phyloP scores from a whole-genome alignment of 345 rosid genomes.

The Citrus reticulata region DNA sequence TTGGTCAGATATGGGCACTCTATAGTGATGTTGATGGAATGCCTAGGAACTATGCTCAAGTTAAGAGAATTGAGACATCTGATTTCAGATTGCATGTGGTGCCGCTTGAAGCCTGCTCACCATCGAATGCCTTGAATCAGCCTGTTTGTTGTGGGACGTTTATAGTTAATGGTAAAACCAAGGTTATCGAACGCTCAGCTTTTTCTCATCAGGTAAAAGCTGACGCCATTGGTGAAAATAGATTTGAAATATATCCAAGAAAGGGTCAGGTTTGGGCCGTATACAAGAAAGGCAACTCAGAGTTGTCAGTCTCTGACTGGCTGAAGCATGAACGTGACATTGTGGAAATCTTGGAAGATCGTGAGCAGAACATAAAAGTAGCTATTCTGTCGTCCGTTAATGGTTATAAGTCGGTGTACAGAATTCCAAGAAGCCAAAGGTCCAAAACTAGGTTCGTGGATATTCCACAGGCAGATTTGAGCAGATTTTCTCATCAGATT shows the following conservation, averaged over 20 bases:
- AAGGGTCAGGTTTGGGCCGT: slow-evolving; percentile 64
- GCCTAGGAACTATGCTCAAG: slow-evolving; percentile 47
- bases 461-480: slow-evolving; percentile 26
- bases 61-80: slow-evolving; percentile 36
- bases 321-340: slow-evolving; percentile 31
- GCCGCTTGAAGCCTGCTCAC: slow-evolving; percentile 29
- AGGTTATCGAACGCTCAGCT: slow-evolving; percentile 17
- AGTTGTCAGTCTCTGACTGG: slow-evolving; percentile 7
- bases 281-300: slow-evolving; percentile 28
- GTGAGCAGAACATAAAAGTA: slow-evolving; percentile 21
- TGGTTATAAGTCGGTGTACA: slow-evolving; percentile 23
- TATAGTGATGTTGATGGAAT: slow-evolving; percentile 30
- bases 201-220: slow-evolving; percentile 50
- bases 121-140: slow-evolving; percentile 4
- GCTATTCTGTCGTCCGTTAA: slow-evolving; percentile 22
- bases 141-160: slow-evolving; percentile 46
- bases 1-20: slow-evolving; percentile 52
- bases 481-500: slow-evolving; percentile 58
- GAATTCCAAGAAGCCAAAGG: slow-evolving; percentile 30
- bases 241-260: slow-evolving; percentile 37
- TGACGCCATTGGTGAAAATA: slow-evolving; percentile 6
- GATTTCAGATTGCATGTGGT: slow-evolving; percentile 44
- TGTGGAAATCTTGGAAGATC: slow-evolving; percentile 43
- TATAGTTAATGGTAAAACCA: slow-evolving; percentile 27
- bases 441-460: slow-evolving; percentile 21